Percentiles rank a stretch among this genome's conserved stretches.
Conservation (phyloP, 805 yeast genomes). For the Saccharomyces paradoxus region DNA sequence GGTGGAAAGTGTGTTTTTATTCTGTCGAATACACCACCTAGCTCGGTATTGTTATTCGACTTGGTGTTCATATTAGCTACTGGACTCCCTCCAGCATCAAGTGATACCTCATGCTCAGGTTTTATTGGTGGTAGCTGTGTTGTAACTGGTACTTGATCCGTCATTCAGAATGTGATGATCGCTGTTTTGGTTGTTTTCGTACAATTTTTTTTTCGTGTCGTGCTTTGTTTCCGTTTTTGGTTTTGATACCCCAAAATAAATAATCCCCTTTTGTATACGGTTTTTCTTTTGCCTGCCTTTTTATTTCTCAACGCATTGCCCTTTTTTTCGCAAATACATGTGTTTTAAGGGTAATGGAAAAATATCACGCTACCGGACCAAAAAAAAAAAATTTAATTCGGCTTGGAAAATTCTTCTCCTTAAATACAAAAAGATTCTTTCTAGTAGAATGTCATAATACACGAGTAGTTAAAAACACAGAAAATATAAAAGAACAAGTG, state of each 20-base stretch:
- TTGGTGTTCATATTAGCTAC: not conserved
- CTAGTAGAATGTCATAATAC: not conserved
- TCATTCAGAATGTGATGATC: not conserved
- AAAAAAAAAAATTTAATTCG: not conserved
- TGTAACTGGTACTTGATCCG: not conserved
- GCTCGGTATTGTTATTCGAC: slow-evolving; percentile 3
- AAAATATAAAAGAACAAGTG: too few species aligned
- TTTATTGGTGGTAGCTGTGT: not conserved
- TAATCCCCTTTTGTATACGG: not conserved
- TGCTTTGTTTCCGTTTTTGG: not conserved
- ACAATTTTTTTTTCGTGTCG: not conserved
- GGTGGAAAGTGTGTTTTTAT: slow-evolving; percentile 83
- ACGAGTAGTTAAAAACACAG: not conserved
- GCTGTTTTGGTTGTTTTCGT: not conserved
- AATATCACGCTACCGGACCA: not conserved
- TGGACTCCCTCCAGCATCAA: not conserved
- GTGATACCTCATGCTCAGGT: not conserved
- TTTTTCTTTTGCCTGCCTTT: not conserved
- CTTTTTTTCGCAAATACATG: not conserved
- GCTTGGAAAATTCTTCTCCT: not conserved
- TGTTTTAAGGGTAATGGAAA: not conserved
- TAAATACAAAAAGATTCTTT: not conserved
- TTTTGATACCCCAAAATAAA: not conserved
- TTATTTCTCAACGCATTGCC: not conserved
- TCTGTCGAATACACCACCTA: slow-evolving; percentile 25